These are phyloP conservation scores for Cyclotella distinguenda DNA, from an alignment of 108 stramenopile species.

Conservation along the genomic window DNA sequence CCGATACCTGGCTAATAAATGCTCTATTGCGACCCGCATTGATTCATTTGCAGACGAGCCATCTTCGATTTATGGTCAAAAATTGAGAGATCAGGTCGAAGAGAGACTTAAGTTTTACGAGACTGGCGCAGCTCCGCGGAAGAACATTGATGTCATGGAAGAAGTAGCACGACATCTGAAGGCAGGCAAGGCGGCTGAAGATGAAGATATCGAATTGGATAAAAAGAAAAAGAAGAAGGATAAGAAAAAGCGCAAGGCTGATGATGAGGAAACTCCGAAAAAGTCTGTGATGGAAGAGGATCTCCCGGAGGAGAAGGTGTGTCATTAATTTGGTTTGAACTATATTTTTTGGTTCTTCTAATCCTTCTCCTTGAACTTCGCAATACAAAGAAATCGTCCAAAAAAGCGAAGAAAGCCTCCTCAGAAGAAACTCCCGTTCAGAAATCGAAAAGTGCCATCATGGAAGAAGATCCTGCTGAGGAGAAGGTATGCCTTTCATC, in stretches of 20 bases:
- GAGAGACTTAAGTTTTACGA: constrained; percentile 99
- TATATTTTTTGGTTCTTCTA: not conserved
- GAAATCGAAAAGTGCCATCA: too few species aligned
- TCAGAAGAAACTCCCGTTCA: too few species aligned
- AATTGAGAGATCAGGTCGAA: constrained; percentile 98
- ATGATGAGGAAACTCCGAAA: constrained; percentile 39
- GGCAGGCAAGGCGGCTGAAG: constrained; percentile 51
- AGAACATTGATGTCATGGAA: constrained; percentile 98
- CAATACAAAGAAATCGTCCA: too few species aligned
- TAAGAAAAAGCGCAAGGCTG: constrained; percentile 54
- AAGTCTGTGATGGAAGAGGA: constrained; percentile 33
- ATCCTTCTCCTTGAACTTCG: too few species aligned
- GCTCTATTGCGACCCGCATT: constrained; percentile 97
- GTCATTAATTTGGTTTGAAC: not conserved
- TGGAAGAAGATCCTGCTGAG: not conserved
- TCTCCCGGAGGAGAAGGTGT: constrained; percentile 30
- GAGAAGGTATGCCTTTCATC: constrained; percentile 4
- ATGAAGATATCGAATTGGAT: constrained; percentile 40
- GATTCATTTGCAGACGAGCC: constrained; percentile 97
- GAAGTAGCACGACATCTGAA: constrained; percentile 85
- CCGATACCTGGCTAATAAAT: constrained; percentile 99
- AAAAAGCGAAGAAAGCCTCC: too few species aligned
- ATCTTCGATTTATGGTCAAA: constrained; percentile 91
- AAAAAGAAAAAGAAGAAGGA: constrained; percentile 48
- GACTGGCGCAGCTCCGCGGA: constrained; percentile 95